Evolutionary conservation across 106 monocot species (phyloP).

Genomic region (Dioscorea zingiberensis): DNA sequence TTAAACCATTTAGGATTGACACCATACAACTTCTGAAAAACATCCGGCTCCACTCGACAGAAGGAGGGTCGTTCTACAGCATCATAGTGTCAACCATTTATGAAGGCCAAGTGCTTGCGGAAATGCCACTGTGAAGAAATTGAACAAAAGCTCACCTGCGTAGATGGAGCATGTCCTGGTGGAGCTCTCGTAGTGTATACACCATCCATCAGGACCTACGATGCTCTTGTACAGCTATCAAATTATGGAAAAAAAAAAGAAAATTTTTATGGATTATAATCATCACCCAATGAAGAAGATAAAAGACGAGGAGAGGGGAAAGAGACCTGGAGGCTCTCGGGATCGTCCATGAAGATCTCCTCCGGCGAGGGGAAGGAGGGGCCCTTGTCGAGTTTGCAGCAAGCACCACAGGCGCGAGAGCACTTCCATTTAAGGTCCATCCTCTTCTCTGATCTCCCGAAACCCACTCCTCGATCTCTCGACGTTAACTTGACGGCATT

Average conservation of each 20-base stretch:
- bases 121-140: not conserved
- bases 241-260: too few species aligned
- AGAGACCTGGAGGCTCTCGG: conserved; percentile 28
- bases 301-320: not conserved
- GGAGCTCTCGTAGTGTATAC: conserved; percentile 41
- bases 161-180: conserved; percentile 55
- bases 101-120: too few species aligned
- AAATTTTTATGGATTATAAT: too few species aligned
- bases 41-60: conserved; percentile 55
- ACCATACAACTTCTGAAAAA: conserved; percentile 44
- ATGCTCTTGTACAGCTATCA: conserved; percentile 38
- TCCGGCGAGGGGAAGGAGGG: conserved; percentile 49
- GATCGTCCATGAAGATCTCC: conserved; percentile 57
- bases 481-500: not conserved
- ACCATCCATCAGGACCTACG: conserved; percentile 61
- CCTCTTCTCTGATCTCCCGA: too few species aligned
- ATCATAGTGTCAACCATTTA: not conserved
- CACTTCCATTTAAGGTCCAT: conserved; percentile 31
- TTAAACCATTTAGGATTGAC: conserved; percentile 39
- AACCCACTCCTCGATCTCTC: not conserved
- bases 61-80: conserved; percentile 43
- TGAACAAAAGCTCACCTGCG: conserved; percentile 11
- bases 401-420: conserved; percentile 47
- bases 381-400: conserved; percentile 69
- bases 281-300: not conserved